Evolutionary conservation across 768 basidiomycete species (phyloP).

Genomic region (Coprinopsis strossmayeri): DNA sequence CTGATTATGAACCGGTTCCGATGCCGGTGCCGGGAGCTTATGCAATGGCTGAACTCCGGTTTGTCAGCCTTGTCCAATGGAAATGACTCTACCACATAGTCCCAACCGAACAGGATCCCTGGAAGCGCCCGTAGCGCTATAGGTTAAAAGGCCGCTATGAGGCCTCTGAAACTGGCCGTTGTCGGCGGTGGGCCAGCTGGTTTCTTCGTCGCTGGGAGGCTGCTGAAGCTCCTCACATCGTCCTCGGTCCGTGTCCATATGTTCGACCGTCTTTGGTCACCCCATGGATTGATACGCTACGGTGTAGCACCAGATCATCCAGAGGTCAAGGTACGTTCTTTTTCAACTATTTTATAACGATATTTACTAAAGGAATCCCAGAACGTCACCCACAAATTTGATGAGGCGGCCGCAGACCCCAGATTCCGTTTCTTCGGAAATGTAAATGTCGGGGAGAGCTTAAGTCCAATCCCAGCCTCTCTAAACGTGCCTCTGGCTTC

Average conservation of each 20-base stretch:
- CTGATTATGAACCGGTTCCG: not conserved
- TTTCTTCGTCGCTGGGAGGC: constrained; percentile 86
- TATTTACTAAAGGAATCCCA: constrained; percentile 23
- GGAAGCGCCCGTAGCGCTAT: too few relatives aligned
- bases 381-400: constrained; percentile 98
- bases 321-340: constrained; percentile 76
- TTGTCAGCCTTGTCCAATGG: too few relatives aligned
- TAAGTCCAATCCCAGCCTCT: constrained; percentile 41
- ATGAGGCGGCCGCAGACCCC: constrained; percentile 67
- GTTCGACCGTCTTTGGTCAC: constrained; percentile 90
- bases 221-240: constrained; percentile 52
- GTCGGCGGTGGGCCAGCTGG: constrained; percentile 96
- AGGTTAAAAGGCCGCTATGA: not conserved
- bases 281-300: constrained; percentile 91
- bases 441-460: constrained; percentile 48
- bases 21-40: not conserved
- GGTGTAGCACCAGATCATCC: constrained; percentile 98
- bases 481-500: constrained; percentile 52
- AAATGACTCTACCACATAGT: too few relatives aligned
- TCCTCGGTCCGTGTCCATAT: constrained; percentile 59
- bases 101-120: too few relatives aligned
- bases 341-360: not conserved
- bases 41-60: not conserved
- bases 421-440: constrained; percentile 92
- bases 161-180: constrained; percentile 68